Conservation (phyloP, 2,329 filamentous ascomycete genomes). For the Diplodia seriata region DNA sequence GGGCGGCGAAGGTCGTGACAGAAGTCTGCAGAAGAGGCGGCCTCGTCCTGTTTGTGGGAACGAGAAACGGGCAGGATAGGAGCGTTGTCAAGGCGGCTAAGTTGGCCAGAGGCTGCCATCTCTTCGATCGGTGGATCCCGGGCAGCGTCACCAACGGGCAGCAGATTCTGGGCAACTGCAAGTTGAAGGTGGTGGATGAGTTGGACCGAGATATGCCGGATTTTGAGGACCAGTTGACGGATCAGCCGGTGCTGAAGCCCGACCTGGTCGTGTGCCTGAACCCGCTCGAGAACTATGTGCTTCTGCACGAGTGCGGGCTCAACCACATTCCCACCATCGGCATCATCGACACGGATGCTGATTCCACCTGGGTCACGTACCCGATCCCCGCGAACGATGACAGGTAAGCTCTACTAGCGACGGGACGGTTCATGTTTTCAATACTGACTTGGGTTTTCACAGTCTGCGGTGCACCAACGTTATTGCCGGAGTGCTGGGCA, state of each 20-base stretch:
- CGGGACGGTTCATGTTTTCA: not conserved
- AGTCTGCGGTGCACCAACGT: conserved; percentile 83
- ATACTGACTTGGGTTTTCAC: conserved; percentile 38
- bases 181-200: conserved; percentile 78
- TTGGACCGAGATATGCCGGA: conserved; percentile 68
- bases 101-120: conserved; percentile 78
- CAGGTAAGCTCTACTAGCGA: conserved; percentile 59
- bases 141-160: conserved; percentile 92
- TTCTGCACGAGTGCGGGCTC: conserved; percentile 89
- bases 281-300: conserved; percentile 86
- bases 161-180: conserved; percentile 77
- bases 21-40: conserved; percentile 84
- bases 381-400: conserved; percentile 97
- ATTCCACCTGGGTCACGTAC: conserved; percentile 94
- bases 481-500: conserved; percentile 83
- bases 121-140: conserved; percentile 93
- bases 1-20: conserved; percentile 89
- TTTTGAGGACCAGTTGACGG: conserved; percentile 69
- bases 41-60: conserved; percentile 89
- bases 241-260: conserved; percentile 74
- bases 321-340: conserved; percentile 93
- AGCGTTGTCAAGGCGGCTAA: conserved; percentile 82
- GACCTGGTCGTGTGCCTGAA: conserved; percentile 94
- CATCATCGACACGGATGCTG: conserved; percentile 89
- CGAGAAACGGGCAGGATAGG: conserved; percentile 78